Base-by-base conservation (phyloP, 257 asterid species). In the Linaria vulgaris region DNA sequence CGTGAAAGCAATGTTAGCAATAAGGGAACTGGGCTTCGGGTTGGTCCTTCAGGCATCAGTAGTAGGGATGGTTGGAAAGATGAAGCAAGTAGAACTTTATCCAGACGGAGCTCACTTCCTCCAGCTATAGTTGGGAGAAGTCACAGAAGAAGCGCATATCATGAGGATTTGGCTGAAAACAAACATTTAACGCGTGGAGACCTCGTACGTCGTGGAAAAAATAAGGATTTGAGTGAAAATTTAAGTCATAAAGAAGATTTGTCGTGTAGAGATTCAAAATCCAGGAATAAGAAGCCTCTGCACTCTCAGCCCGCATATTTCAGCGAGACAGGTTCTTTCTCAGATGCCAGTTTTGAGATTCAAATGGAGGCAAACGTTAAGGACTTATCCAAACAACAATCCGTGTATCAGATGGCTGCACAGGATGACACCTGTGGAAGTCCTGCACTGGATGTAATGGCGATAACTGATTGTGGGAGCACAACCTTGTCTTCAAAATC, bases 51-150 rank as follows among this genome's bases (percentile, higher is more conserved):
- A 65, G 79, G 85, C 31, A 75, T 79, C 61, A 73, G 81, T 64
- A 82, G 76, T 62, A 74, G 73, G 23, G 85, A 74, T 74, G 83
- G 83, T 56, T 73, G 82, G 82, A 80, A 75, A 52, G 77, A 65
- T 71, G 81, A 67, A 50, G 59, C 56, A 43, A 34, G 34, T 55
- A 69, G 57, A 66, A 53, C 43, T 69, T 70, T 77, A 23, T 80
- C 82, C 55, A 69, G 79, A 66, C 74, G 80, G 23, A 70, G 80
- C 58, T 80, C 87, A 47, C 66, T 73, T 75, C 74, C 81, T 63
- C 81, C 74, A 61, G 60, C 82, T 25, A 25, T n/a, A 62, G 78
- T 64, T 53, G 68, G 72, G 66, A 70, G 75, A 72, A 66, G 58
- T 48, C 71, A 50, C 52, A 75, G 76, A 68, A 69, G 56, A 67